A percentile compares a stretch with the other conserved stretches of the same genome.
phyloP scores from a whole-genome alignment of 371 early-diverging fungal genomes.

The Rhizopus microsporus region DNA sequence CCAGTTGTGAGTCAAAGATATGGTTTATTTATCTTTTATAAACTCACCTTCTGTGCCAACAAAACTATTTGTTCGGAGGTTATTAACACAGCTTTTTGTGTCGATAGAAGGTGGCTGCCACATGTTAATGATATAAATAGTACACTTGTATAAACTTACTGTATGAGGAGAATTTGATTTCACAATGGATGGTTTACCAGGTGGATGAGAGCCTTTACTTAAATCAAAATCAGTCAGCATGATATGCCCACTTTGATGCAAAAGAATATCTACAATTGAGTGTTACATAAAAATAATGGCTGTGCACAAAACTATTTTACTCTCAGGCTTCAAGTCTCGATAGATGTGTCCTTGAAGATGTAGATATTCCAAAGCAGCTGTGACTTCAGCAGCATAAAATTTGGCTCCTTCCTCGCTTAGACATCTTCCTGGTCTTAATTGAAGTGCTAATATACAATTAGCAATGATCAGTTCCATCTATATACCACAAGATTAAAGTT shows the following conservation, averaged over 20 bases:
- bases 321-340: conserved; percentile 99
- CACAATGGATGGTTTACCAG: conserved; percentile 73
- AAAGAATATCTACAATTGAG: conserved; percentile 70
- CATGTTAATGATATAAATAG: too few species aligned
- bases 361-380: conserved; percentile 91
- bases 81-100: conserved; percentile 83
- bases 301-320: conserved; percentile 44
- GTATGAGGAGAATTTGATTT: conserved; percentile 53
- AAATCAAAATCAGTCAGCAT: conserved; percentile 96
- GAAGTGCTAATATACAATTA: conserved; percentile 60
- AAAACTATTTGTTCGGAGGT: conserved; percentile 90
- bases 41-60: conserved; percentile 85
- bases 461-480: not conserved
- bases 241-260: conserved; percentile 92
- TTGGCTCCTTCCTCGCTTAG: conserved; percentile 86
- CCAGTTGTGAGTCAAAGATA: not conserved
- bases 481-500: not conserved
- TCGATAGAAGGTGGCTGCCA: conserved; percentile 65
- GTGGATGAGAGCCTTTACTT: conserved; percentile 79
- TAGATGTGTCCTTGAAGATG: conserved; percentile 97
- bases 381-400: conserved; percentile 98
- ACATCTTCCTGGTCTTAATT: conserved; percentile 83
- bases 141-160: conserved; percentile 24
- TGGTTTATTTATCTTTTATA: not conserved
- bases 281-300: conserved; percentile 1